Base-by-base conservation (phyloP, 148 eudicot species). In the Chenopodium berlandieri region DNA sequence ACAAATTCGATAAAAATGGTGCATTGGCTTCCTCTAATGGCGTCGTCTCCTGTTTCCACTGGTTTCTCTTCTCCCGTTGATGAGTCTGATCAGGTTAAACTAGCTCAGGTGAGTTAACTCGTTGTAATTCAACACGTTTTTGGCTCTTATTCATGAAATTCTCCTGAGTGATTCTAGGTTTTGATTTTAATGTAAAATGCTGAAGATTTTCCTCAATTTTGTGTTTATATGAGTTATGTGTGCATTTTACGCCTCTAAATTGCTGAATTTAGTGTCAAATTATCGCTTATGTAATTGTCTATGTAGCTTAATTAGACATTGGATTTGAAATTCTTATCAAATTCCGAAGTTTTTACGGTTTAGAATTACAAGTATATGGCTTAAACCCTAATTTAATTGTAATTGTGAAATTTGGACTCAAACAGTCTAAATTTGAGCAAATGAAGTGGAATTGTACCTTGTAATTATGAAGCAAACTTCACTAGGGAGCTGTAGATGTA, bases 81-180 rank as follows among this genome's bases (percentile, higher is more conserved):
- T 77, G 94, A 89, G 6, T 83, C 95, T 71, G 98, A 94, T 12
- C 87, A 89, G 75, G 93, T 91, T 79, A 94, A 93, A 80, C 94
- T 93, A 80, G 93, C 93, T 82, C 95, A 88, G 95, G 98, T 93
- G 40, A 75, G 62, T 58, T 72, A 37, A 44, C 23, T 76, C 23
- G 0, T 4, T 30, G 7, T 70, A 3, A 52, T 71, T 84, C 27
- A 40, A 71, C 52, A 40, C 50, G 0, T 31, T 68, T 30, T 68
- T 32, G 20, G 4, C 20, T 68, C 40, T 40, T 71, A 19, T 71
- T 71, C 27, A 19, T 71, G 27, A 40, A 71, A 31, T 50, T 78
- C n/a, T 50, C 10, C 40, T 63, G n/a, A 50, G 1, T 9, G 16
- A 22, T 78, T 78, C 64, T 30, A 48, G 74, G 62, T 30, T 79